Percentiles rank a stretch among this genome's conserved stretches.
Conservation (phyloP, 768 basidiomycete species). For the Cytidiella melzeri region DNA sequence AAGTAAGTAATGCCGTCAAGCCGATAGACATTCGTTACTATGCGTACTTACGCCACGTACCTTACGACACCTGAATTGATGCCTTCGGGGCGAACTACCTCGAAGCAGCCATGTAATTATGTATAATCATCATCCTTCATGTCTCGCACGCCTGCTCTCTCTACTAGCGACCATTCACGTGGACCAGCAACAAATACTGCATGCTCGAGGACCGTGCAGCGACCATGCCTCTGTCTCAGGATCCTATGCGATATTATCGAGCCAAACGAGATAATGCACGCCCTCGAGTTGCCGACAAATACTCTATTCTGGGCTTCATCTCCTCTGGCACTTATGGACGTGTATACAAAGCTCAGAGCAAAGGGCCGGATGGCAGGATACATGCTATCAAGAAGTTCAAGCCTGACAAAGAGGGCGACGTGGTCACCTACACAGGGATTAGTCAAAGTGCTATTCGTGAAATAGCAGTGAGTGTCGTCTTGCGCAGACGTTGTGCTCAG, state of each 20-base stretch:
- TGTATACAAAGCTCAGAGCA: slow-evolving; percentile 94
- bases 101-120: too few species aligned
- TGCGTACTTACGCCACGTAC: too few species aligned
- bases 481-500: background rate
- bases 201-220: slow-evolving; percentile 5
- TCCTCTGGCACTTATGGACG: slow-evolving; percentile 97
- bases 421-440: slow-evolving; percentile 92
- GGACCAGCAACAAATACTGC: background rate
- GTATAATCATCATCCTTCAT: too few species aligned
- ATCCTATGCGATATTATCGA: slow-evolving; percentile 86
- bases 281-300: slow-evolving; percentile 69
- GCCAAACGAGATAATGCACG: slow-evolving; percentile 67
- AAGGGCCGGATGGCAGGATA: slow-evolving; percentile 60
- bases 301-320: slow-evolving; percentile 92
- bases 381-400: slow-evolving; percentile 99
- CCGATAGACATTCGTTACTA: too few species aligned
- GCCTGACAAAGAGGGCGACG: slow-evolving; percentile 98
- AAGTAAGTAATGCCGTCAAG: background rate
- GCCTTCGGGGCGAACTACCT: too few species aligned
- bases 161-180: background rate
- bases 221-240: slow-evolving; percentile 28
- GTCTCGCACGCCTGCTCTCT: too few species aligned
- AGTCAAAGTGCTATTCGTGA: slow-evolving; percentile 97
- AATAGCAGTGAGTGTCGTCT: slow-evolving; percentile 80
- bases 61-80: too few species aligned